Conservation (phyloP, 257 asterid species). For the Fraxinus anomala region DNA sequence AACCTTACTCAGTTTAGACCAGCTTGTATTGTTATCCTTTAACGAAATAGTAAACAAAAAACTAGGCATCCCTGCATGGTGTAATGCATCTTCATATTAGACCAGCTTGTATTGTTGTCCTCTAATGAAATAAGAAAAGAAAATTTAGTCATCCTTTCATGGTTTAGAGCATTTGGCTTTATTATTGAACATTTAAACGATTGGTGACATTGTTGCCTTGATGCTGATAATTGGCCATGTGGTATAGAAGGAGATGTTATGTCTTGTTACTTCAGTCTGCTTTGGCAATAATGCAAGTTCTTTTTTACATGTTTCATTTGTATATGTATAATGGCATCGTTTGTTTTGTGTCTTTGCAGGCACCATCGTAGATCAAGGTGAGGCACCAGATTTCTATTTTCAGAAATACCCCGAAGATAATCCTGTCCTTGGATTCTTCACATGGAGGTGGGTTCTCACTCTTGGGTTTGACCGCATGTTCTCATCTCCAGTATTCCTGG, state of each 20-base stretch:
- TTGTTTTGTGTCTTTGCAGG: constrained; percentile 43
- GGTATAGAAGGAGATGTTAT: neutral
- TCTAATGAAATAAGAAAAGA: no score
- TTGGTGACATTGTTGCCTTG: neutral
- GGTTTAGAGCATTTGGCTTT: neutral
- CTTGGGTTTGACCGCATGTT: constrained; percentile 90
- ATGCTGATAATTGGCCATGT: neutral
- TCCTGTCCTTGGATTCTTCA: constrained; percentile 68
- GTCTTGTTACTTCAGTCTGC: neutral
- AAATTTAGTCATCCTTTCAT: neutral
- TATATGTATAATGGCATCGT: neutral
- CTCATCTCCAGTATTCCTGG: constrained; percentile 77
- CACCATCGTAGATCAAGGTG: constrained; percentile 72
- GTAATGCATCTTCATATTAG: neutral
- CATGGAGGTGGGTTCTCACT: constrained; percentile 84
- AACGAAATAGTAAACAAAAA: neutral
- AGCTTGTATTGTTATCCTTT: neutral
- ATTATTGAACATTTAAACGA: neutral
- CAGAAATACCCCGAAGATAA: constrained; percentile 65
- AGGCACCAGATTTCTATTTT: constrained; percentile 65
- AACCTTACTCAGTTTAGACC: neutral
- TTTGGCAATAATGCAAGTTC: neutral
- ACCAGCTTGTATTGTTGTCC: no score
- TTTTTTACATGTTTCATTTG: neutral
- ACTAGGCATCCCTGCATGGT: neutral